These are phyloP conservation scores for Arthrobotrys sphaeroides DNA, from an alignment of 2,329 filamentous ascomycete genomes.

Conservation along the genomic window DNA sequence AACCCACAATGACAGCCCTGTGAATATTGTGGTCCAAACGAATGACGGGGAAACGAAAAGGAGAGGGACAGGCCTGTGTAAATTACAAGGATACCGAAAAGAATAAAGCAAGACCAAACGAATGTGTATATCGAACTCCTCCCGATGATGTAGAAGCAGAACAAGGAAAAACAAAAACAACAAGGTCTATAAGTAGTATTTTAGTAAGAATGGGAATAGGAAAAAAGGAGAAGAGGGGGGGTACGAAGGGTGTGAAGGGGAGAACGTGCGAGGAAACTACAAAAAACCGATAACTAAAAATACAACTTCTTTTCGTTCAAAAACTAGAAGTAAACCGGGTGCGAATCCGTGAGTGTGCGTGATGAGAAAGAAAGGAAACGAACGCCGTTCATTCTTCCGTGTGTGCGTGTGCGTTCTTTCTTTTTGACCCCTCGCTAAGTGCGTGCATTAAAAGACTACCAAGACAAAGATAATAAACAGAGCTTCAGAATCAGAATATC, in stretches of 20 bases:
- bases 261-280: background rate
- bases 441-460: constrained; percentile 10
- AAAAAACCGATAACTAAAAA: constrained; percentile 15
- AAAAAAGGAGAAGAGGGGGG: background rate
- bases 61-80: constrained; percentile 4
- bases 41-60: background rate
- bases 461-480: constrained; percentile 9
- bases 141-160: constrained; percentile 21
- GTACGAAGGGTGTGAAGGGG: background rate
- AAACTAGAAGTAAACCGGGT: constrained; percentile 3
- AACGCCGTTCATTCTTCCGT: constrained; percentile 44
- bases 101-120: constrained; percentile 11
- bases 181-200: constrained; percentile 27
- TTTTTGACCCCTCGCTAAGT: constrained; percentile 20
- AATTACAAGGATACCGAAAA: constrained; percentile 28
- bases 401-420: constrained; percentile 4
- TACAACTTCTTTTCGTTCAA: constrained; percentile 3
- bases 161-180: background rate
- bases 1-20: background rate
- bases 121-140: constrained; percentile 46
- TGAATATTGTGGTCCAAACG: background rate
- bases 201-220: constrained; percentile 4
- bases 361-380: constrained; percentile 1
- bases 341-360: constrained; percentile 23
- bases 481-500: constrained; percentile 18